Conservation (phyloP, 2,329 filamentous ascomycete genomes). For the Penicillium sp. region DNA sequence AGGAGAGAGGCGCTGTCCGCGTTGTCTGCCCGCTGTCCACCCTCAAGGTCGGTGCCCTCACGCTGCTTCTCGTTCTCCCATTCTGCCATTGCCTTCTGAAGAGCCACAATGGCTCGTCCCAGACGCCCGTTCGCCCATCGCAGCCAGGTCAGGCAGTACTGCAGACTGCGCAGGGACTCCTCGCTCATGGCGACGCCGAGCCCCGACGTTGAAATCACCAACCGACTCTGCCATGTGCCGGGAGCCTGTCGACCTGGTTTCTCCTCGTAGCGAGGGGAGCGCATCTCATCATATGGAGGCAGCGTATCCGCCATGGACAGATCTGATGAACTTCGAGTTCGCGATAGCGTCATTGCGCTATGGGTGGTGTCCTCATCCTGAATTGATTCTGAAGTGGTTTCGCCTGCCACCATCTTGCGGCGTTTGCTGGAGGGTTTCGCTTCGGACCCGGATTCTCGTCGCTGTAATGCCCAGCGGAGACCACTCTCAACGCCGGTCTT, state of each 20-base stretch:
- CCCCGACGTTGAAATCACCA: conserved; percentile 86
- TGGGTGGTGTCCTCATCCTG: conserved; percentile 44
- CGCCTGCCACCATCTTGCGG: conserved; percentile 36
- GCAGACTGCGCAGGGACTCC: conserved; percentile 74
- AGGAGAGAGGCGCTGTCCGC: conserved; percentile 20
- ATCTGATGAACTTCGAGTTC: conserved; percentile 53
- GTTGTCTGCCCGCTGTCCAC: conserved; percentile 9
- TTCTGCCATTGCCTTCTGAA: conserved; percentile 71
- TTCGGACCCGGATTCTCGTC: conserved; percentile 32
- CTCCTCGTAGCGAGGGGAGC: conserved; percentile 65
- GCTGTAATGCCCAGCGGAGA: conserved; percentile 71
- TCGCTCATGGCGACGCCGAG: conserved; percentile 88
- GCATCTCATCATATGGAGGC: conserved; percentile 75
- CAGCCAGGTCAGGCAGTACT: conserved; percentile 76
- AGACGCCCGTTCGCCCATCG: conserved; percentile 77
- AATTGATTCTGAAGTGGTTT: conserved; percentile 32
- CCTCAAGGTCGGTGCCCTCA: conserved; percentile 22
- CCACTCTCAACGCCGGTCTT: conserved; percentile 83
- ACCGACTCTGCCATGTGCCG: conserved; percentile 66
- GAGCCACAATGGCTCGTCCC: conserved; percentile 63
- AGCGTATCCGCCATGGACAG: conserved; percentile 66
- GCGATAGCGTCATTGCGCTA: conserved; percentile 14
- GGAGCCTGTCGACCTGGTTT: conserved; percentile 29
- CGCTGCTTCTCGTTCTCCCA: conserved; percentile 54
- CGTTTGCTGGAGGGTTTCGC: conserved; percentile 36